A percentile compares a stretch with the other conserved stretches of the same genome.
These are phyloP conservation scores for Dryas drummondii DNA, from an alignment of 306 rosid species.

Conservation along the genomic window DNA sequence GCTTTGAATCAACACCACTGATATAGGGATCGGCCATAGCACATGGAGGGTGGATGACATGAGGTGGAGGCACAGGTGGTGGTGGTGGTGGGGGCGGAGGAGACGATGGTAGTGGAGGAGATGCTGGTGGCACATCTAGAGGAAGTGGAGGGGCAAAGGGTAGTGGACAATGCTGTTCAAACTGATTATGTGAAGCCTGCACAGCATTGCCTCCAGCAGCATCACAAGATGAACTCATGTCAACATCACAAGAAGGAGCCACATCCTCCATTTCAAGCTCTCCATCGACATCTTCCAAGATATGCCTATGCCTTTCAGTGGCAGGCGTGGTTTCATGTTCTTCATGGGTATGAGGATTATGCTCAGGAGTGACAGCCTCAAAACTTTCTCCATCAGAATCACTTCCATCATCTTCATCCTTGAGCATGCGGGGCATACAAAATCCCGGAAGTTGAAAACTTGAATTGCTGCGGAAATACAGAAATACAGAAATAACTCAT, in stretches of 20 bases:
- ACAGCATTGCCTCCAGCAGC: conserved; percentile 35
- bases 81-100: conserved; percentile 72
- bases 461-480: conserved; percentile 65
- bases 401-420: conserved; percentile 84
- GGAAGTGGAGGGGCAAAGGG: conserved; percentile 52
- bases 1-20: conserved; percentile 51
- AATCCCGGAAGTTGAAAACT: conserved; percentile 94
- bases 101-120: conserved; percentile 71
- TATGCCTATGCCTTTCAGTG: conserved; percentile 74
- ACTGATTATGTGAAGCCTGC: conserved; percentile 32
- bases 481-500: conserved; percentile 27
- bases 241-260: conserved; percentile 74
- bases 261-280: conserved; percentile 99
- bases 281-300: conserved; percentile 94
- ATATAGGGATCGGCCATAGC: conserved; percentile 45
- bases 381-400: conserved; percentile 93
- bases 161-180: conserved; percentile 42
- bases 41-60: conserved; percentile 34
- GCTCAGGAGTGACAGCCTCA: conserved; percentile 97
- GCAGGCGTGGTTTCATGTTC: conserved; percentile 42
- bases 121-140: conserved; percentile 56
- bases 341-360: conserved; percentile 47
- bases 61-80: conserved; percentile 38
- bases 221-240: conserved; percentile 45
- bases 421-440: conserved; percentile 82